Base-by-base conservation (phyloP, 192 early-diverging fungal genomes). In the Umbelopsis isabellina region DNA sequence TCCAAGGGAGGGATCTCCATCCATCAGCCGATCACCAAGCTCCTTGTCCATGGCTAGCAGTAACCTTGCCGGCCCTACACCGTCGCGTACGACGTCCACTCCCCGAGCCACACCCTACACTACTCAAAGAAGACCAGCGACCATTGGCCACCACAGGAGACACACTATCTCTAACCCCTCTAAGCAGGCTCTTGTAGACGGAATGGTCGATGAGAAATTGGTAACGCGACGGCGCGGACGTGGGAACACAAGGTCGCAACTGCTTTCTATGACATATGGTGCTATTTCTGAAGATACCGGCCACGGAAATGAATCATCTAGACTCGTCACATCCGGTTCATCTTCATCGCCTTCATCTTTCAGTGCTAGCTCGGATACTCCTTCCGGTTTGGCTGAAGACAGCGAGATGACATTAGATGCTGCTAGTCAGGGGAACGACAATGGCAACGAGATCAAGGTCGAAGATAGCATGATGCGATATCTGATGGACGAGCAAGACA, bases 401-500 rank as follows among this genome's bases (percentile, higher is more conserved):
- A 61, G 27, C 18, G 55, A 61, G 13, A 61, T 61, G 55, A 30
- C 55, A 16, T 13, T 61, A 25, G 55, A 61, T 35, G 4, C 55
- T 35, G 37, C 37, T 41, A 41, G 37, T 6, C 30, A 53, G 18
- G 7, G 12, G 22, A 22, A 25, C 21, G 51, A 52, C 10, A 25
- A 51, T 51, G 1, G 10, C 23, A 22, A 1, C 16, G 55, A 61
- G 30, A 22, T 25, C 6, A 61, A 61, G 30, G 16, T 18, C 2
- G 55, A 61, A 3, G 55, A 61, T 16, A 61, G 30, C 33, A 61
- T 61, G 55, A 61, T 61, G 55, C 55, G 55, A 16, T 61, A 61
- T 16, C 18, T 61, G 30, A 61, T 61, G 55, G 55, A 61, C n/a
- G 55, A 61, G 20, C 48, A 49, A 20, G 48, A 49, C 15, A 49